Percentiles rank a stretch among this genome's conserved stretches.
Evolutionary conservation across 352 stramenopile species (phyloP).

Genomic region (Blastocystis sp.): DNA sequence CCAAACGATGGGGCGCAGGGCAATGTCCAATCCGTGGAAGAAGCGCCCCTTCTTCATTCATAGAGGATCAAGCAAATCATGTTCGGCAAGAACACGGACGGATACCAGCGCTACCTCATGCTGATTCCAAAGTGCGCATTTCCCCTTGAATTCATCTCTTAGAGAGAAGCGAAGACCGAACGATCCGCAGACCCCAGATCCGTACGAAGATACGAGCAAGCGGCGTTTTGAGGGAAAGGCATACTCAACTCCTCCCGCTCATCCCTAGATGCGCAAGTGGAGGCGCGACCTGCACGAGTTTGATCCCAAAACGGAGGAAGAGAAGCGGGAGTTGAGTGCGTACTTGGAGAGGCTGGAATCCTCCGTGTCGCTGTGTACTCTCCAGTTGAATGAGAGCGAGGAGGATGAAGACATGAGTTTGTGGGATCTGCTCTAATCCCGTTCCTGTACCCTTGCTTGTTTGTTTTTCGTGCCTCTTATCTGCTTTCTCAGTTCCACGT

Average conservation of each 20-base stretch:
- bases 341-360: not conserved
- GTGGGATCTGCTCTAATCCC: constrained; percentile 34
- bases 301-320: constrained; percentile 40
- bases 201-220: constrained; percentile 20
- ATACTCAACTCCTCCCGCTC: not conserved
- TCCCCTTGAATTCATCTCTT: not conserved
- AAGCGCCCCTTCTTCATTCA: not conserved
- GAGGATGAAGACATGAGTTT: constrained; percentile 53
- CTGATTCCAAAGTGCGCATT: constrained; percentile 37
- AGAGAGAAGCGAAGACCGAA: constrained; percentile 34
- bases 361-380: not conserved
- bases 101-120: constrained; percentile 56
- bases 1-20: too few relatives aligned
- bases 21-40: too few relatives aligned
- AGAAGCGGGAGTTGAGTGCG: not conserved
- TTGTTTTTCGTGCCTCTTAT: not conserved
- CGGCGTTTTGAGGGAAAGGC: constrained; percentile 57
- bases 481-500: not conserved
- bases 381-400: not conserved
- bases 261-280: constrained; percentile 32
- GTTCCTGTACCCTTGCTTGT: not conserved
- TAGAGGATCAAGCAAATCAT: constrained; percentile 55
- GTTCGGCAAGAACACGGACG: constrained; percentile 39
- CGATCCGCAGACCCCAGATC: constrained; percentile 30
- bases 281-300: constrained; percentile 27